Evolutionary conservation across 129 eudicot genomes (phyloP), one percentile per base, ranked within the genome.

Genomic region (Tagetes erecta): DNA sequence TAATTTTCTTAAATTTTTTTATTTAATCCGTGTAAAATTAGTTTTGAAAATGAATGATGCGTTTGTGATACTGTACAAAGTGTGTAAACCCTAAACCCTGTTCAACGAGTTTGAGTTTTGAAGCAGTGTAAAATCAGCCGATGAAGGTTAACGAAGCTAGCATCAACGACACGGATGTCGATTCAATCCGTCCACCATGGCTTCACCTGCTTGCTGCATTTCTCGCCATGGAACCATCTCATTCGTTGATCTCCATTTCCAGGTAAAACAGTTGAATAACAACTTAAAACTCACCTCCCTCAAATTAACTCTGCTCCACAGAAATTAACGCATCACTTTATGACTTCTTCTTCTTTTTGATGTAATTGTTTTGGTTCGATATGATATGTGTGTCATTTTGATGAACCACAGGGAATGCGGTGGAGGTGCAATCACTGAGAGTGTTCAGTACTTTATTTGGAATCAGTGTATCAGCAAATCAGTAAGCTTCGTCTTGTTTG

Each of bases 201-300:
- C 84, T 84, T 52, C 81, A 86, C 67, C 77, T 90, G 77, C 37
- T 86, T 70, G 82, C 91, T 30, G 95, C 98, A 34, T 93, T 93
- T 71, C 89, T 87, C 12, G 87, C 98, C 64, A 84, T 90, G 96
- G 98, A 90, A 78, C 88, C 98, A 13, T 82, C 95, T 41, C 82
- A 84, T 67, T 81, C 80, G 69, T 71, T 90, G 40, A 76, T 93
- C 57, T 86, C 95, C 50, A 46, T 87, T 39, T 90, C 95, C 55
- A 84, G 86, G 98, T 86, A 6, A 62, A 49, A 27, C 11, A 30
- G 7, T 8, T 34, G 41, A 20, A 59, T 11, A 62, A 62, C 12
- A 60, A 35, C 39, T 64, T 36, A 71, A 30, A 42, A 12, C 27
- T 52, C 46, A 2, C 64, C 11, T 53, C 42, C 49, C 59, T 53